Conservation (phyloP, 2,329 filamentous ascomycete species). For the Cercospora janseana region DNA sequence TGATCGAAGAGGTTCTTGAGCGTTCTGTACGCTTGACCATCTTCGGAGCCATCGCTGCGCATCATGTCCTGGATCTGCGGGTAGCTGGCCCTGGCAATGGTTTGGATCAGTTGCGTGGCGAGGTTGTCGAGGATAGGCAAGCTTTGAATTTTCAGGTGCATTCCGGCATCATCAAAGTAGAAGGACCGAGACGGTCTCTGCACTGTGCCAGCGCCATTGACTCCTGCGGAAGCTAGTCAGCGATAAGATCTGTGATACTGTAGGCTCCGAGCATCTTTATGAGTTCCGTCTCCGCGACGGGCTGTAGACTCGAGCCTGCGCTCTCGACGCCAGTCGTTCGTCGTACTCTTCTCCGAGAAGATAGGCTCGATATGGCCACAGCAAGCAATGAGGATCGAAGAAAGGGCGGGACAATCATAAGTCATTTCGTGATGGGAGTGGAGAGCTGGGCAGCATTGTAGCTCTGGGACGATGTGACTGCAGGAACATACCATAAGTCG, state of each 20-base stretch:
- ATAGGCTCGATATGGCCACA: too few species aligned
- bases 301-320: too few species aligned
- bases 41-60: constrained; percentile 39
- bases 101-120: constrained; percentile 58
- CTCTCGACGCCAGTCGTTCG: too few species aligned
- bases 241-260: too few species aligned
- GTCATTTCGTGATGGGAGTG: too few species aligned
- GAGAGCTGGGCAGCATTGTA: too few species aligned
- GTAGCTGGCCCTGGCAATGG: constrained; percentile 57
- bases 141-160: constrained; percentile 57
- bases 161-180: constrained; percentile 43
- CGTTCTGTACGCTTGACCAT: constrained; percentile 60
- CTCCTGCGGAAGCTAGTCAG: too few species aligned
- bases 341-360: too few species aligned
- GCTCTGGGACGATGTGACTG: constrained; percentile 23
- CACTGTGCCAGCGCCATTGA: background rate
- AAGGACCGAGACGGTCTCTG: constrained; percentile 22
- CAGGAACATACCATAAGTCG: constrained; percentile 13
- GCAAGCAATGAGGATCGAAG: too few species aligned
- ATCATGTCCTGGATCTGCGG: constrained; percentile 58
- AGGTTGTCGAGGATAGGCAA: constrained; percentile 61
- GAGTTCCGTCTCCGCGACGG: too few species aligned
- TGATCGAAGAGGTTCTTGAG: constrained; percentile 63
- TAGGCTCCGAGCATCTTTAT: too few species aligned
- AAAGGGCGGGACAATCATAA: too few species aligned